Base-by-base conservation (phyloP, 1,284 basidiomycete genomes). In the Leccinum angustisporum region DNA sequence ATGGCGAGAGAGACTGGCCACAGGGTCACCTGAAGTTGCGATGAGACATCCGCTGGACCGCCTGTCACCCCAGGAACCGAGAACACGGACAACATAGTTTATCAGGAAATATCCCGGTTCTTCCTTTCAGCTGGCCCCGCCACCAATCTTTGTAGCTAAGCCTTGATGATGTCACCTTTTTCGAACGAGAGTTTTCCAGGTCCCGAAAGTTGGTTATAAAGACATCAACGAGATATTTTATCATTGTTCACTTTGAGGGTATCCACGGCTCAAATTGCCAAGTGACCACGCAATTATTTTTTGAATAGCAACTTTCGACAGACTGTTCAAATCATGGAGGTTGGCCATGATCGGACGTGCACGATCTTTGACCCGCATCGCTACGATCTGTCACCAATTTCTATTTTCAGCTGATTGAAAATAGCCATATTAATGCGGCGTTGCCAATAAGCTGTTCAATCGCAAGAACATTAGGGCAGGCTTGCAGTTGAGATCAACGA, bases 111-210 rank as follows among this genome's bases (percentile, higher is more conserved):
- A 99, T 99, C 13, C 97, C 97, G 8, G 95, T 95, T 63, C 92
- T 82, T 1, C 96, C 95, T 68, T 91, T 91, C 46, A 95, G 78
- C 68, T 98, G 96, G 2, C 97, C 97, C 53, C 94, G 82, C 95
- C 96, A 99, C 97, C 97, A 99, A 74, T 98, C 95, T 71, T 95
- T 92, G 78, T 98, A 98, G 30, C 99, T 13, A 97, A 97, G 8
- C 97, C 68, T 96, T 95, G 79, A 99, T 96, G 58, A 98, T 81
- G 70, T 98, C 97, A 3, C 96, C 97, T 76, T 99, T 97, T 61
- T 92, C 88, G 73, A 99, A 98, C 1, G 88, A 88, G 6, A 99
- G 82, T 76, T 27, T 4, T 27, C 25, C 96, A 0, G 89, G 84
- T 72, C 97, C 95, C 21, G 21, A 21, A 21, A 0, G 89, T 88